Evolutionary conservation across 1,139 yeast species (phyloP).

Genomic region (Debaryomycetaceae sp.): DNA sequence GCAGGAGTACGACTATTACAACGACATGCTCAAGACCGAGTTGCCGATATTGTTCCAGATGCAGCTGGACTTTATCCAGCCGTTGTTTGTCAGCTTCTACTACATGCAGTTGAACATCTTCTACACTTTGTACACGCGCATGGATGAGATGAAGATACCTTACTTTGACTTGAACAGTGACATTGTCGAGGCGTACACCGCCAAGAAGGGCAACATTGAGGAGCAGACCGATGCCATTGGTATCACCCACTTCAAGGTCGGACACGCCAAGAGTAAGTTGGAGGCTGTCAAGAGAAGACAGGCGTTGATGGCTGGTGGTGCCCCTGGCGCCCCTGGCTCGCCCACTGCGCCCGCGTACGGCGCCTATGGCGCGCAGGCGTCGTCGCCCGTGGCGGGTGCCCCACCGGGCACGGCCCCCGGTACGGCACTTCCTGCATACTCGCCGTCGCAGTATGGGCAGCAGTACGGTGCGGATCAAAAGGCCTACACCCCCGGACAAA

Average conservation of each 20-base stretch:
- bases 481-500: conserved; percentile 3
- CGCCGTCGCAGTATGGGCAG: conserved; percentile 12
- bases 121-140: conserved; percentile 81
- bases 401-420: conserved; percentile 20
- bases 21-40: conserved; percentile 88
- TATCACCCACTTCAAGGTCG: conserved; percentile 83
- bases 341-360: conserved; percentile 24
- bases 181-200: conserved; percentile 71
- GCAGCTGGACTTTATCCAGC: conserved; percentile 89
- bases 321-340: conserved; percentile 31
- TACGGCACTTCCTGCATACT: conserved; percentile 4
- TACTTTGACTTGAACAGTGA: conserved; percentile 85
- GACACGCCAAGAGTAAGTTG: conserved; percentile 79
- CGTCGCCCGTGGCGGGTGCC: conserved; percentile 21
- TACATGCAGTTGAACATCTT: conserved; percentile 97
- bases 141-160: conserved; percentile 96
- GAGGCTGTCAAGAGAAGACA: conserved; percentile 78
- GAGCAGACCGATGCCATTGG: conserved; percentile 84
- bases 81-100: conserved; percentile 88
- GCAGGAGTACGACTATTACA: conserved; percentile 93
- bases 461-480: conserved; percentile 12
- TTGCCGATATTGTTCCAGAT: conserved; percentile 80
- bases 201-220: conserved; percentile 86
- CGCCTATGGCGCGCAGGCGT: conserved; percentile 23
- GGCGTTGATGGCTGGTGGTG: conserved; percentile 35